Evolutionary conservation across 148 eudicot genomes (phyloP).

Genomic region (Camellia japonica): DNA sequence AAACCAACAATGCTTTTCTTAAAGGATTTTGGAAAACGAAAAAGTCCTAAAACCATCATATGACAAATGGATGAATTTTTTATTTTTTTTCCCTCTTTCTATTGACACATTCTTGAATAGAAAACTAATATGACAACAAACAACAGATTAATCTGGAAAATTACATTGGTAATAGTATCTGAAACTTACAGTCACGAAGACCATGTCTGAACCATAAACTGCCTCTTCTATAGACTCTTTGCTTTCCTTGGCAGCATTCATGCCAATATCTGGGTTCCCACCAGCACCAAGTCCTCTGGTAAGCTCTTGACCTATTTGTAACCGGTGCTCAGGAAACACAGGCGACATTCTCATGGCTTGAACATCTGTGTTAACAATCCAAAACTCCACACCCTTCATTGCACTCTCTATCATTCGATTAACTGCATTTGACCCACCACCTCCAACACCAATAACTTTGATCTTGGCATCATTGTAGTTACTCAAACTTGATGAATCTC

Average conservation of each 20-base stretch:
- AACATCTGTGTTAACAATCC: slow-evolving; percentile 95
- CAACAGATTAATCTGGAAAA: slow-evolving; percentile 8
- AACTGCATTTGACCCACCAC: slow-evolving; percentile 98
- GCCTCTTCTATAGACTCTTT: slow-evolving; percentile 78
- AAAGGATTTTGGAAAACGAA: neutral
- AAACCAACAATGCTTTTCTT: neutral
- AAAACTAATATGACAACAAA: neutral
- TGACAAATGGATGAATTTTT: neutral
- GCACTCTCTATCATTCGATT: slow-evolving; percentile 96
- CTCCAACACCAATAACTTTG: slow-evolving; percentile 97
- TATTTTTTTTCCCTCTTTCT: neutral
- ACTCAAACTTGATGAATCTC: slow-evolving; percentile 39
- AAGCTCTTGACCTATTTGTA: slow-evolving; percentile 94
- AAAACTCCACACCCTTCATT: slow-evolving; percentile 95
- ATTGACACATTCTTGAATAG: neutral
- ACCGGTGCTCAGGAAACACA: slow-evolving; percentile 69
- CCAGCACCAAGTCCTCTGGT: slow-evolving; percentile 99
- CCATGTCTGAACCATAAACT: slow-evolving; percentile 93
- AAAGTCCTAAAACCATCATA: neutral
- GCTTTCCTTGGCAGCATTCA: slow-evolving; percentile 96
- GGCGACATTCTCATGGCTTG: slow-evolving; percentile 98
- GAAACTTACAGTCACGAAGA: slow-evolving; percentile 87
- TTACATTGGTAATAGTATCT: neutral
- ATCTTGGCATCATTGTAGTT: slow-evolving; percentile 77
- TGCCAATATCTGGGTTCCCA: slow-evolving; percentile 93